Percentiles rank a stretch among this genome's conserved stretches.
These are phyloP conservation scores for Sporothrix globosa DNA, from an alignment of 2,329 filamentous ascomycete genomes.

Conservation along the genomic window DNA sequence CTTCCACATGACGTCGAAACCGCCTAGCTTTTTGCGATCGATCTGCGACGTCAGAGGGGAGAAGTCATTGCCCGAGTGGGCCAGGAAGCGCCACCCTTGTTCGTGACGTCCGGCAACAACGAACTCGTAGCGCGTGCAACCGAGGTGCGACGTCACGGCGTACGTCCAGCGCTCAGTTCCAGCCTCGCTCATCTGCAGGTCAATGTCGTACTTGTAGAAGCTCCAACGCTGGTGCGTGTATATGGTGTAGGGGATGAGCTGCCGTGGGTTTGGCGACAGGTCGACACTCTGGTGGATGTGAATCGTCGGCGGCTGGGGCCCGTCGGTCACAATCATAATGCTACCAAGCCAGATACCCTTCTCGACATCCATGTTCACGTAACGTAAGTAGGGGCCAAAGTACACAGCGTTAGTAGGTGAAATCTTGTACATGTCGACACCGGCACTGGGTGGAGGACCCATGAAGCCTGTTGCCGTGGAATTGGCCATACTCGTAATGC, in stretches of 20 bases:
- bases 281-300: conserved; percentile 91
- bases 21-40: conserved; percentile 82
- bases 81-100: conserved; percentile 92
- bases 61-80: conserved; percentile 96
- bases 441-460: conserved; percentile 83
- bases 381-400: conserved; percentile 93
- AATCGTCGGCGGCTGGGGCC: conserved; percentile 89
- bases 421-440: conserved; percentile 92
- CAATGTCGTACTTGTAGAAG: conserved; percentile 93
- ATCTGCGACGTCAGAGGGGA: conserved; percentile 82
- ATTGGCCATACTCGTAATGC: conserved; percentile 78
- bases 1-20: conserved; percentile 97
- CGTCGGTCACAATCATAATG: conserved; percentile 89
- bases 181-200: conserved; percentile 84
- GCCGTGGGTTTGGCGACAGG: conserved; percentile 87
- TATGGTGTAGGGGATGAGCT: conserved; percentile 80
- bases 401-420: conserved; percentile 95
- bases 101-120: conserved; percentile 88
- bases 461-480: conserved; percentile 79
- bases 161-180: conserved; percentile 92
- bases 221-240: conserved; percentile 90
- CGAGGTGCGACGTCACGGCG: conserved; percentile 92
- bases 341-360: conserved; percentile 89
- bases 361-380: conserved; percentile 96
- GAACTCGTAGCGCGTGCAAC: conserved; percentile 98